These are phyloP conservation scores for Geotrichum ghanense DNA, from an alignment of 805 yeast genomes.

Conservation along the genomic window DNA sequence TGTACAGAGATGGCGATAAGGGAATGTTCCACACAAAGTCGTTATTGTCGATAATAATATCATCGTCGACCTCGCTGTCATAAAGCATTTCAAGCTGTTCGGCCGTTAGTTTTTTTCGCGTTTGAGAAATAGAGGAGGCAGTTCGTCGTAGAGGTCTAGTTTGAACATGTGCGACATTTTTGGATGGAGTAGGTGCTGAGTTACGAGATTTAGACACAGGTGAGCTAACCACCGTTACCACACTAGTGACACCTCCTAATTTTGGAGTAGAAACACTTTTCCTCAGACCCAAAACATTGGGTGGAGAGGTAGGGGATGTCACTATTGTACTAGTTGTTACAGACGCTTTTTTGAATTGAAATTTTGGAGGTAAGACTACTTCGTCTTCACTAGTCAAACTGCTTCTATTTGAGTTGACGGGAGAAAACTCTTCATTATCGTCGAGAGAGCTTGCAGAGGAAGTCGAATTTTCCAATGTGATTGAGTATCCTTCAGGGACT, in stretches of 20 bases:
- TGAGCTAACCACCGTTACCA: too few species aligned
- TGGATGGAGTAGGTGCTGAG: too few species aligned
- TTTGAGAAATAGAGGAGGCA: not conserved
- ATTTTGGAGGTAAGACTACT: not conserved
- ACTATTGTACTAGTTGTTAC: too few species aligned
- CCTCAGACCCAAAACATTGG: too few species aligned
- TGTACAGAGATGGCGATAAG: constrained; percentile 40
- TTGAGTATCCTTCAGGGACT: not conserved
- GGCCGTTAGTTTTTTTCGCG: constrained; percentile 6
- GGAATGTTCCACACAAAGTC: constrained; percentile 54
- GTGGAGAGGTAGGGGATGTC: too few species aligned
- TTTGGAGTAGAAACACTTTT: not conserved
- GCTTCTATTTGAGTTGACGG: constrained; percentile 1
- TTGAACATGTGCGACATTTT: too few species aligned
- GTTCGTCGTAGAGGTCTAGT: not conserved
- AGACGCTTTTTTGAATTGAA: not conserved
- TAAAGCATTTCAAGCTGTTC: constrained; percentile 24
- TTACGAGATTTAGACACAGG: too few species aligned
- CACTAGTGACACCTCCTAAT: not conserved
- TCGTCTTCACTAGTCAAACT: constrained; percentile 1
- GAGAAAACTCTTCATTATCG: not conserved
- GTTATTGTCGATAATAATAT: constrained; percentile 43
- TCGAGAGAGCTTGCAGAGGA: constrained; percentile 1
- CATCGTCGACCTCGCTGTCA: constrained; percentile 32
- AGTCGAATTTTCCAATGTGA: not conserved